Base-by-base conservation (phyloP, 345 rosid species). In the Salix viminalis region DNA sequence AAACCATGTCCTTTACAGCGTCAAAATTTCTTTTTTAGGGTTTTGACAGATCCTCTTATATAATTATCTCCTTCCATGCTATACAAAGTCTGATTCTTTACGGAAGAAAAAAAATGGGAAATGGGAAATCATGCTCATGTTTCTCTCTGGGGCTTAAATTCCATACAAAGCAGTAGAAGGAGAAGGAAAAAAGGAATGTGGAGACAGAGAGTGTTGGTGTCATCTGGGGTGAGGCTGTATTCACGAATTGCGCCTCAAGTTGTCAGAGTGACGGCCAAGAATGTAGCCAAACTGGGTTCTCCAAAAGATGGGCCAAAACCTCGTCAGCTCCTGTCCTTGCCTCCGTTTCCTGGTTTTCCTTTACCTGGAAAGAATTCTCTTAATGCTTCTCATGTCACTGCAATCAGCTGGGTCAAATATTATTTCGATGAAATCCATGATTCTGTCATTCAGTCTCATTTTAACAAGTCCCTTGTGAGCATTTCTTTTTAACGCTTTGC, bases 401-500 rank as follows among this genome's bases (percentile, higher is more conserved):
- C 93, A 19, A 87, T 94, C 37, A 92, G 88, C 71, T 94, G 99
- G 99, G 81, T 91, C 61, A 92, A 90, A 77, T 90, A 94, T 65
- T 92, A 91, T 83, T 91, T 94, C 28, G 84, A 87, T 72, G 95
- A 93, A 48, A 84, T 87, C 73, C 39, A 72, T 37, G 91, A 91
- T 70, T 83, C 87, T 23, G 83, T 82, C 60, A 84, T 94, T 13
- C 95, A 90, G 67, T 80, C 91, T 52, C 99, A 89, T 81, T 94
- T 91, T 87, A 92, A 86, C 83, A 92, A 90, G 85, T 97, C 92
- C 81, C 95, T 91, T 69, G 97, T 92, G 75, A 85, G 92, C 84
- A 36, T 74, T 34, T 8, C 44, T 41, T 10, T 41, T 16, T 2
- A 37, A 7, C 11, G 10, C n/a, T 6, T 11, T n/a, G 3, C 30